A percentile compares a stretch with the other conserved stretches of the same genome.
Evolutionary conservation across 2,329 filamentous ascomycete genomes (phyloP).

Genomic region (Fusarium gaditjirri): DNA sequence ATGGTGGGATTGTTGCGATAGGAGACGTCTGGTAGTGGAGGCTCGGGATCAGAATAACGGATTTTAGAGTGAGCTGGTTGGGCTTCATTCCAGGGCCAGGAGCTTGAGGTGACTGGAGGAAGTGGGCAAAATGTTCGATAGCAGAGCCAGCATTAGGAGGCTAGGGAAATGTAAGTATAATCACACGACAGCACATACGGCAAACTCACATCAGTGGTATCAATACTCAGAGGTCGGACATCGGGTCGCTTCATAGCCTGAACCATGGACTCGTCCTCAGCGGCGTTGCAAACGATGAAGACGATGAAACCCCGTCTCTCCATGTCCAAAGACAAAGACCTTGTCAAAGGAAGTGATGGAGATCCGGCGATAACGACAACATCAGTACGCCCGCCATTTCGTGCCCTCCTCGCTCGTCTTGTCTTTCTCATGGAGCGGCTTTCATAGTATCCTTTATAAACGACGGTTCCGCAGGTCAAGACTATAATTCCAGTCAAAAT

Average conservation of each 20-base stretch:
- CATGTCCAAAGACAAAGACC: slow-evolving; percentile 84
- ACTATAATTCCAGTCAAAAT: slow-evolving; percentile 77
- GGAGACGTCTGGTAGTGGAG: slow-evolving; percentile 83
- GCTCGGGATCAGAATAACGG: slow-evolving; percentile 85
- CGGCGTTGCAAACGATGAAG: slow-evolving; percentile 86
- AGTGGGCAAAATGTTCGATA: slow-evolving; percentile 76
- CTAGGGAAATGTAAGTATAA: slow-evolving; percentile 54
- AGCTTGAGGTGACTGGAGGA: slow-evolving; percentile 78
- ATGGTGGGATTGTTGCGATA: slow-evolving; percentile 85
- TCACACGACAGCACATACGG: not conserved
- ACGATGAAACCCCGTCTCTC: slow-evolving; percentile 94
- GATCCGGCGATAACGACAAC: slow-evolving; percentile 91
- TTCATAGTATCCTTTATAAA: slow-evolving; percentile 62
- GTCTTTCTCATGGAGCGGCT: slow-evolving; percentile 70
- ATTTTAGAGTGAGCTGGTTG: slow-evolving; percentile 80
- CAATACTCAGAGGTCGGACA: slow-evolving; percentile 82
- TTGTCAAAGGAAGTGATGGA: slow-evolving; percentile 83
- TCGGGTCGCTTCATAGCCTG: slow-evolving; percentile 81
- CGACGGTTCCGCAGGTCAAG: slow-evolving; percentile 74
- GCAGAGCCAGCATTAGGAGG: slow-evolving; percentile 74
- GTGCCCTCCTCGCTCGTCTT: slow-evolving; percentile 80
- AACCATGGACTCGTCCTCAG: slow-evolving; percentile 85
- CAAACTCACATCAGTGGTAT: slow-evolving; percentile 78
- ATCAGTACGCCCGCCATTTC: slow-evolving; percentile 86
- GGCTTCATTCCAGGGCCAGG: slow-evolving; percentile 80